Evolutionary conservation across 2,329 filamentous ascomycete genomes (phyloP).

Genomic region (Epichloe gansuensis): DNA sequence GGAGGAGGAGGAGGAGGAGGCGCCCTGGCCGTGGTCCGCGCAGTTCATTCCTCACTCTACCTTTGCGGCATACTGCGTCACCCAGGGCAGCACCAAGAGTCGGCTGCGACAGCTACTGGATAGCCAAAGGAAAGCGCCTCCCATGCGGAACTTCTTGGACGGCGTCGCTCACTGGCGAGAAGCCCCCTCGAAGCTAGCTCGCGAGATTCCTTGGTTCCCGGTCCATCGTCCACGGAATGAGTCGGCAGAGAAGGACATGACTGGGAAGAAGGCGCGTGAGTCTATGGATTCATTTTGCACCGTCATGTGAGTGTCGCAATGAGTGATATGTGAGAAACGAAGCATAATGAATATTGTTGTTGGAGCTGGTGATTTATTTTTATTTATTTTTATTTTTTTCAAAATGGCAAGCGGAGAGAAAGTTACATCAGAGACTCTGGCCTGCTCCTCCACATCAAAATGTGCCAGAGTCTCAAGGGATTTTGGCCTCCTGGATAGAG

Average conservation of each 20-base stretch:
- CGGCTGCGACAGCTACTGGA: background rate
- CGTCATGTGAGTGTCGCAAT: background rate
- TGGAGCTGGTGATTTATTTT: no score
- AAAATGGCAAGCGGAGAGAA: no score
- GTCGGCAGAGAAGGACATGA: background rate
- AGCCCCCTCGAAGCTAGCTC: background rate
- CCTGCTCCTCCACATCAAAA: no score
- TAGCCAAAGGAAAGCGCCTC: background rate
- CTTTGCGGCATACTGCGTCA: background rate
- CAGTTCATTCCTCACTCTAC: background rate
- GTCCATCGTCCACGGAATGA: background rate
- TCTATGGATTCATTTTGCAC: background rate
- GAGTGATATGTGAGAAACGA: no score
- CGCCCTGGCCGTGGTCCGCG: no score
- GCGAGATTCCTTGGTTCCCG: background rate
- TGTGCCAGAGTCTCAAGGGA: no score
- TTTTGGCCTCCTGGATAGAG: no score
- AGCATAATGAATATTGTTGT: no score
- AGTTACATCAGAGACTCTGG: no score
- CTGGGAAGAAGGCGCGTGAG: background rate
- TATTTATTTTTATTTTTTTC: no score
- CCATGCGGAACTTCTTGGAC: background rate
- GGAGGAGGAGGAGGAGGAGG: no score
- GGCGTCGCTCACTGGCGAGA: background rate
- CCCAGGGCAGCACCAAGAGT: background rate